These are phyloP conservation scores for Collybiopsis confluens DNA, from an alignment of 768 basidiomycete species.

Conservation along the genomic window DNA sequence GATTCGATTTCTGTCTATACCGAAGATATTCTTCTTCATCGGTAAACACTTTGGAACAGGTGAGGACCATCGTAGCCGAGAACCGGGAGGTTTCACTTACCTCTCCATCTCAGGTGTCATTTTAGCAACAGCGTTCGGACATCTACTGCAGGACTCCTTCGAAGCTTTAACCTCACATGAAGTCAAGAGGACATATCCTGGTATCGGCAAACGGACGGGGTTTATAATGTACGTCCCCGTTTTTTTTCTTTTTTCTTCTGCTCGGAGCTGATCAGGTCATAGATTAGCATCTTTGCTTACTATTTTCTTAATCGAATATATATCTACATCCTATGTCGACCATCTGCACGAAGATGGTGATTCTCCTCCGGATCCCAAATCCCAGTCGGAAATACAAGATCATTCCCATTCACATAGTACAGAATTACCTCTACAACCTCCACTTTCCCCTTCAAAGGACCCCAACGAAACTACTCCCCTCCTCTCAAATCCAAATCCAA, in stretches of 20 bases:
- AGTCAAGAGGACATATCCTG: constrained; percentile 42
- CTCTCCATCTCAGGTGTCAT: constrained; percentile 45
- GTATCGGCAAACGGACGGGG: constrained; percentile 57
- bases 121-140: constrained; percentile 77
- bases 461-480: constrained; percentile 1
- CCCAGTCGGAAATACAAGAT: constrained; percentile 11
- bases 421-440: no score
- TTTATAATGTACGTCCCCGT: constrained; percentile 59
- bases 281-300: constrained; percentile 61
- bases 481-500: constrained; percentile 5
- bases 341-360: constrained; percentile 61
- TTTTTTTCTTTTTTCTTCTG: background rate
- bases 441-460: background rate
- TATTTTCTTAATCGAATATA: constrained; percentile 79
- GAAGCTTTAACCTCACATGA: constrained; percentile 45
- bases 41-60: constrained; percentile 86
- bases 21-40: constrained; percentile 71
- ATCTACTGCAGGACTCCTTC: constrained; percentile 76
- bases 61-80: constrained; percentile 16
- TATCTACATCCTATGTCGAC: constrained; percentile 74
- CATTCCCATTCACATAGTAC: no score
- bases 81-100: background rate
- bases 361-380: constrained; percentile 38
- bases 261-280: constrained; percentile 3
- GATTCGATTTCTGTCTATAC: constrained; percentile 49